Base-by-base conservation (phyloP, 2,329 filamentous ascomycete genomes). In the Podosphaera xanthii region DNA sequence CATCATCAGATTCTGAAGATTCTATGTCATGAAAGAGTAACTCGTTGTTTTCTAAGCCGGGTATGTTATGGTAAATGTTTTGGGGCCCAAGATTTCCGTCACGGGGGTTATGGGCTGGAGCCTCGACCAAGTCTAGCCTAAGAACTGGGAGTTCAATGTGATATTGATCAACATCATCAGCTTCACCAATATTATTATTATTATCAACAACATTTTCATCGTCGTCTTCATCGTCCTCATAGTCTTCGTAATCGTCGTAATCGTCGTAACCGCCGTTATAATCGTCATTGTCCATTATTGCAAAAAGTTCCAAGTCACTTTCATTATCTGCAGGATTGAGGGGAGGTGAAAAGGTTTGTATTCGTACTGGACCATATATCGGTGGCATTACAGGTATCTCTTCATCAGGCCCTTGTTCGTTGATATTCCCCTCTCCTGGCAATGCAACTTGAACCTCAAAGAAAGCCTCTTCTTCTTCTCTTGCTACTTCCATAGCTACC, bases 401-500 rank as follows among this genome's bases (percentile, higher is more conserved):
- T 56, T 38, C 35, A 2, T 40, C 34, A 38, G 9, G 53, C 30
- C 14, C 10, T 12, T 12, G 14, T 34, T 33, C 4, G 7, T 40
- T 22, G 35, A 22, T n/a, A 56, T 56, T 30, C 7, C 8, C 33
- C 14, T 56, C 53, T 38, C 36, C 53, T 34, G 4, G 10, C 22
- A 56, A 38, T 8, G 34, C 53, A 38, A 56, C 33, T n/a, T 35
- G 36, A 4, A 68, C 10, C 44, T 67, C 66, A 22, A 67, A 61
- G 35, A 67, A 63, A 2, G 60, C 63, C 31, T 66, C 68, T 42
- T 62, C 67, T 58, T 70, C 69, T 38, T 65, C 64, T 46, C 65
- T 69, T 56, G 62, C 66, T 58, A 62, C 64, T 65, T 70, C 63
- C 68, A 68, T 64, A 56, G 65, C 67, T 55, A 69, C 68, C 58